These are phyloP conservation scores for Pneumocystis wakefieldiae DNA, from an alignment of 1,139 yeast species.

Conservation along the genomic window DNA sequence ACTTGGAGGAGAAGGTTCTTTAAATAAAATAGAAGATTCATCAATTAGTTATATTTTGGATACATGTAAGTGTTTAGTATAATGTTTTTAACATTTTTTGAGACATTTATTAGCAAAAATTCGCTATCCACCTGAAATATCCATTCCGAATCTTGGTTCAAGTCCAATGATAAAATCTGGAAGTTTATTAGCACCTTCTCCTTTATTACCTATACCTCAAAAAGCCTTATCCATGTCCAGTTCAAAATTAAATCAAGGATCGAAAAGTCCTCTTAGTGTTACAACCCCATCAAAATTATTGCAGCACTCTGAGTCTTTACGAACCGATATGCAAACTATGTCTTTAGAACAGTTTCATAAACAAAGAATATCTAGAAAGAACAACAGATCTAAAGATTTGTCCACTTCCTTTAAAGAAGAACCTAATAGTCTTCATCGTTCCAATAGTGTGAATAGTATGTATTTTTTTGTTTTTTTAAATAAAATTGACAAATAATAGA, in stretches of 20 bases:
- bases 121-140: constrained; percentile 15
- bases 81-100: constrained; percentile 11
- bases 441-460: neutral
- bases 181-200: constrained; percentile 6
- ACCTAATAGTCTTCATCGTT: neutral
- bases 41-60: constrained; percentile 28
- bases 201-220: constrained; percentile 2
- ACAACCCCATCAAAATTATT: neutral
- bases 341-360: neutral
- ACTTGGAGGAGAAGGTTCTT: constrained; percentile 55
- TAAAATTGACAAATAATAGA: neutral
- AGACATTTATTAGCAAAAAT: constrained; percentile 8
- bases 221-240: constrained; percentile 2
- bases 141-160: neutral
- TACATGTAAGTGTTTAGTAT: constrained; percentile 17
- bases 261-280: neutral
- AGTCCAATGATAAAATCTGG: constrained; percentile 1
- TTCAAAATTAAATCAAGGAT: neutral
- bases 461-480: neutral
- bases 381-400: neutral
- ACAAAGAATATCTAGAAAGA: neutral
- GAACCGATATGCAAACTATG: neutral
- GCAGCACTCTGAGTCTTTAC: neutral
- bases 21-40: constrained; percentile 18
- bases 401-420: neutral